Conservation (phyloP, 371 early-diverging fungal genomes). For the Apophysomyces trapeziformis region DNA sequence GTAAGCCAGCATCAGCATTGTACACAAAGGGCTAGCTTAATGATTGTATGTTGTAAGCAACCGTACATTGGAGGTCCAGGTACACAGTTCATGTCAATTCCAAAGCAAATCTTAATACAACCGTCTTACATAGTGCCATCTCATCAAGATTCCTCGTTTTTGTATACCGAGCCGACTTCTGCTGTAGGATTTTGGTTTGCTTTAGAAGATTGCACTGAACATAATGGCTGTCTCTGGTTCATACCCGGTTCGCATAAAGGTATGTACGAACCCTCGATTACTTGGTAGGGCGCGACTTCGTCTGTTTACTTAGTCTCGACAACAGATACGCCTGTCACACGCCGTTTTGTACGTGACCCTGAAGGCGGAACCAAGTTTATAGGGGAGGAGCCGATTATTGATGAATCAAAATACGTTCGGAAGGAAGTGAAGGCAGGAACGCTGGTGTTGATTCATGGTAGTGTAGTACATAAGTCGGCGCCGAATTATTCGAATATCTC, state of each 20-base stretch:
- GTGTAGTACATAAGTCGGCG: slow-evolving; percentile 82
- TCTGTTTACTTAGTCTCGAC: not conserved
- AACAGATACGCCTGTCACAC: slow-evolving; percentile 64
- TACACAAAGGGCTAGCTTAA: not conserved
- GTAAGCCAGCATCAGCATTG: slow-evolving; percentile 25
- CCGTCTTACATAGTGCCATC: slow-evolving; percentile 55
- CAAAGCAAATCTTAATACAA: slow-evolving; percentile 9
- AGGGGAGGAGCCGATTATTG: slow-evolving; percentile 47
- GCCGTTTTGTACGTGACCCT: slow-evolving; percentile 74
- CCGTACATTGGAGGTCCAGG: slow-evolving; percentile 78
- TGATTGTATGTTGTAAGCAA: slow-evolving; percentile 47
- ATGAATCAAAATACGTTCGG: slow-evolving; percentile 44
- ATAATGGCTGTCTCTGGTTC: slow-evolving; percentile 90
- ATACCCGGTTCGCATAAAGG: slow-evolving; percentile 87
- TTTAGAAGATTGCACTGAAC: slow-evolving; percentile 87
- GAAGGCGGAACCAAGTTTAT: slow-evolving; percentile 63
- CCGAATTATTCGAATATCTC: slow-evolving; percentile 79
- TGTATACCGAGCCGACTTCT: slow-evolving; percentile 86
- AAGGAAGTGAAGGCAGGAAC: slow-evolving; percentile 63
- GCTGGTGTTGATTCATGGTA: slow-evolving; percentile 90
- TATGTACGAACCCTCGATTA: slow-evolving; percentile 16
- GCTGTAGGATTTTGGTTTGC: slow-evolving; percentile 95
- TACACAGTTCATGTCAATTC: slow-evolving; percentile 4
- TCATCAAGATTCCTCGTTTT: slow-evolving; percentile 91
- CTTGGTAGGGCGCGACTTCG: no score